Base-by-base conservation (phyloP, 2,329 filamentous ascomycete species). In the Apiospora arundinis region DNA sequence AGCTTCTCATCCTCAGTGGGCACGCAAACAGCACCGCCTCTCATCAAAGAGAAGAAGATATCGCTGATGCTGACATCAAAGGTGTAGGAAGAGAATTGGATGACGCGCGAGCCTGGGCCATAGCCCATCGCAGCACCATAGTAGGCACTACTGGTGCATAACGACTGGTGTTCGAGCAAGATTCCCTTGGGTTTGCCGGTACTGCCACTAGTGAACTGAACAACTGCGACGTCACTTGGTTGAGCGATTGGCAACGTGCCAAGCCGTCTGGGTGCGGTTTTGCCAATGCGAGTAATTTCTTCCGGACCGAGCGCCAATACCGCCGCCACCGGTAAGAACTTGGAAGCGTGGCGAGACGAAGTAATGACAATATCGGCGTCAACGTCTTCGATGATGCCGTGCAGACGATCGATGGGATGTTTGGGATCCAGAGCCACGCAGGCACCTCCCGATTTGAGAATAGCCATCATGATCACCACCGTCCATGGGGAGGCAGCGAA, bases 11-110 rank as follows among this genome's bases (percentile, higher is more conserved):
- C 25, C 23, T 70, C 69, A 6, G 69, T 49, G 28, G 69, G 56
- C 0, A 70, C 56, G 56, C 69, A 70, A 18, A 70, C 56, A 18
- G 37, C 18, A 5, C 37, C 52, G n/a, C 69, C 69, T 16, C 37
- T 12, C 32, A 46, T 40, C 4, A 70, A 23, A 2, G 69, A 45
- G 40, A 60, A 42, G 44, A 70, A 67, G 2, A 70, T 65, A 16
- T 70, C 69, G 44, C 52, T 46, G 52, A 70, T 11, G 42, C 56
- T 65, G 49, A 70, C 56, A n/a, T 70, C 69, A 25, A 66, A 70
- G 12, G 56, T 48, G 56, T 70, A 63, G 9, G 65, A 67, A 2
- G 65, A 67, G 40, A 67, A 67, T 12, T 67, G 65, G 23, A 67
- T 44, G 4, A 67, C 65, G n/a, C 65, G 65, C 14, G 44, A 46